Percentiles rank a stretch among this genome's conserved stretches.
These are phyloP conservation scores for Priceomyces castillae DNA, from an alignment of 805 yeast genomes.

Conservation along the genomic window DNA sequence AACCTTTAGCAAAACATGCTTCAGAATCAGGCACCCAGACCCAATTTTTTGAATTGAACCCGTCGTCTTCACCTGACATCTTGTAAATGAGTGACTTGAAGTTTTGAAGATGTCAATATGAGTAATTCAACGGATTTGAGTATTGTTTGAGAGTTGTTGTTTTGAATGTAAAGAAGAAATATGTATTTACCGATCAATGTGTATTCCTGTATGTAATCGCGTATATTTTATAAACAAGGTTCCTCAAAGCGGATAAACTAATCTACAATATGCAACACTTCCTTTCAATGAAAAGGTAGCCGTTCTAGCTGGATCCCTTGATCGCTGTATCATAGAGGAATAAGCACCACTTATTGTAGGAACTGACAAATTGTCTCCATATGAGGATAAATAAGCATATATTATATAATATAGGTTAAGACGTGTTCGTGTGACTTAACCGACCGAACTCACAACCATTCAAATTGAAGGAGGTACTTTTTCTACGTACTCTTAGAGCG, in stretches of 20 bases:
- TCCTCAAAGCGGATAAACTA: conserved; percentile 2
- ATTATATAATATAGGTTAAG: no score
- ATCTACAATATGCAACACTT: no score
- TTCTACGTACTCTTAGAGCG: not conserved
- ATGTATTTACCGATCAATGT: not conserved
- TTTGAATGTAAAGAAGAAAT: conserved; percentile 1
- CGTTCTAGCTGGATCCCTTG: no score
- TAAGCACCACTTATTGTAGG: no score
- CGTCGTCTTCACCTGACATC: conserved; percentile 24
- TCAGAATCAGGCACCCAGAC: conserved; percentile 76
- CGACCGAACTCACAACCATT: no score
- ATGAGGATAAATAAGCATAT: no score
- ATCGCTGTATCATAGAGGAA: no score
- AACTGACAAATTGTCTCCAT: no score
- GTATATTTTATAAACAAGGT: not conserved
- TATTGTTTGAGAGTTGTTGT: not conserved
- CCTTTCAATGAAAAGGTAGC: no score
- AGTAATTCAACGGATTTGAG: not conserved
- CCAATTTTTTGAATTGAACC: conserved; percentile 50
- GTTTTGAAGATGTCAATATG: no score
- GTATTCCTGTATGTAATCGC: conserved; percentile 1
- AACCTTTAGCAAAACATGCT: conserved; percentile 55
- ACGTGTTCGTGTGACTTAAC: no score
- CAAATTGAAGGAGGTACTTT: not conserved
- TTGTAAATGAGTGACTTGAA: not conserved